Evolutionary conservation across 768 basidiomycete genomes (phyloP).

Genomic region (Agrocybe praecox): DNA sequence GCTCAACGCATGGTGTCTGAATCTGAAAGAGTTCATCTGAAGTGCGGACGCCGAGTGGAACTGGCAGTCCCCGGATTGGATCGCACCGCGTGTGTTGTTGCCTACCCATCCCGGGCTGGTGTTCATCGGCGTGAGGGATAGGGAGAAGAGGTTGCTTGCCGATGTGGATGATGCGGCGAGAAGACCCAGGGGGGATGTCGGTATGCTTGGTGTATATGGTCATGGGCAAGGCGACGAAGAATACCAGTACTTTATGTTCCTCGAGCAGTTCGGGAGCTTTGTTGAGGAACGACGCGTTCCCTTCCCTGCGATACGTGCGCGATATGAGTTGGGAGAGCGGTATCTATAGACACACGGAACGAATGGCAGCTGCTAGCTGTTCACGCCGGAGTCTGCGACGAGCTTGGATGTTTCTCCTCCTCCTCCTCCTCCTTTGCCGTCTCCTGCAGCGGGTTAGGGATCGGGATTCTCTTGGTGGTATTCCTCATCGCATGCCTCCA

Average conservation of each 20-base stretch:
- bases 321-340: constrained; percentile 68
- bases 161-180: constrained; percentile 34
- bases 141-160: constrained; percentile 61
- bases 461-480: too few species aligned
- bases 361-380: constrained; percentile 3
- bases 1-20: constrained; percentile 69
- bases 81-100: constrained; percentile 73
- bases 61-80: constrained; percentile 80
- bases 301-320: constrained; percentile 57
- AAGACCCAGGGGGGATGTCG: constrained; percentile 11
- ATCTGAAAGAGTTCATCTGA: constrained; percentile 70
- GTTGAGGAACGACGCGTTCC: constrained; percentile 61
- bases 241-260: constrained; percentile 63
- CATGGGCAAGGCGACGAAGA: too few species aligned
- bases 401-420: not conserved
- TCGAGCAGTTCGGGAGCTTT: constrained; percentile 67
- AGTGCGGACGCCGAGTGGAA: constrained; percentile 82
- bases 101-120: constrained; percentile 64
- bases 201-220: not conserved
- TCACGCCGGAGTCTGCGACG: not conserved
- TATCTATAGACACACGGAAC: constrained; percentile 44
- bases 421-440: not conserved
- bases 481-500: too few species aligned
- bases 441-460: too few species aligned
- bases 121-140: constrained; percentile 73